These are phyloP conservation scores for Styphnolobium japonicum DNA, from an alignment of 306 rosid species.

Conservation along the genomic window DNA sequence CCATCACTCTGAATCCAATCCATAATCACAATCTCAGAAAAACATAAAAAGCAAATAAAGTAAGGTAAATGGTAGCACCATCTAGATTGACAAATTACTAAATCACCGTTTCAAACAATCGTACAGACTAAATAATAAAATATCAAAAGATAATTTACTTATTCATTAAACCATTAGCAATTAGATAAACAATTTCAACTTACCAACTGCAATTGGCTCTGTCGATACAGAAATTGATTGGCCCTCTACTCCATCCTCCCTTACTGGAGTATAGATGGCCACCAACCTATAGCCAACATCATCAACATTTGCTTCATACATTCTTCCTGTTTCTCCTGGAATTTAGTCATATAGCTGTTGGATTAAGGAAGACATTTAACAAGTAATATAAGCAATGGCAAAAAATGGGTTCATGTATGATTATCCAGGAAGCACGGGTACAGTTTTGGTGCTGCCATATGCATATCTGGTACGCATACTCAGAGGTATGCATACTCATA, in stretches of 20 bases:
- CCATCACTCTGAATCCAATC: not conserved
- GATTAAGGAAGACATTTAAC: not conserved
- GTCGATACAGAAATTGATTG: slow-evolving; percentile 89
- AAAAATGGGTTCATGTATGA: not conserved
- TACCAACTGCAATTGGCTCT: slow-evolving; percentile 94
- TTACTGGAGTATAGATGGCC: slow-evolving; percentile 88
- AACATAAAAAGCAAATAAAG: not conserved
- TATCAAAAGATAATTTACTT: slow-evolving; percentile 5
- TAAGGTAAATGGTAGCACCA: not conserved
- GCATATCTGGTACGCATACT: not conserved
- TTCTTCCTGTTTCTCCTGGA: slow-evolving; percentile 88
- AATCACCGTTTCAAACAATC: not conserved
- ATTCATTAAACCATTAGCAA: not conserved
- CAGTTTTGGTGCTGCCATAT: not conserved
- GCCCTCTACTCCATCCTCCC: slow-evolving; percentile 97
- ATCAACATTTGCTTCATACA: slow-evolving; percentile 97
- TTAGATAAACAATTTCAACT: slow-evolving; percentile 22
- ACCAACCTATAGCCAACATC: slow-evolving; percentile 96
- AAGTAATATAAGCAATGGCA: not conserved
- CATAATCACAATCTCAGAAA: not conserved
- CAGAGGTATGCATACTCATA: too few relatives aligned
- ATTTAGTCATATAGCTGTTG: slow-evolving; percentile 11
- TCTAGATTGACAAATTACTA: not conserved
- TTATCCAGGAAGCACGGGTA: not conserved
- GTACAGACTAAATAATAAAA: not conserved